Percentiles rank a stretch among this genome's conserved stretches.
Evolutionary conservation across 2,329 filamentous ascomycete genomes (phyloP).

Genomic region (Botrytis fragariae): DNA sequence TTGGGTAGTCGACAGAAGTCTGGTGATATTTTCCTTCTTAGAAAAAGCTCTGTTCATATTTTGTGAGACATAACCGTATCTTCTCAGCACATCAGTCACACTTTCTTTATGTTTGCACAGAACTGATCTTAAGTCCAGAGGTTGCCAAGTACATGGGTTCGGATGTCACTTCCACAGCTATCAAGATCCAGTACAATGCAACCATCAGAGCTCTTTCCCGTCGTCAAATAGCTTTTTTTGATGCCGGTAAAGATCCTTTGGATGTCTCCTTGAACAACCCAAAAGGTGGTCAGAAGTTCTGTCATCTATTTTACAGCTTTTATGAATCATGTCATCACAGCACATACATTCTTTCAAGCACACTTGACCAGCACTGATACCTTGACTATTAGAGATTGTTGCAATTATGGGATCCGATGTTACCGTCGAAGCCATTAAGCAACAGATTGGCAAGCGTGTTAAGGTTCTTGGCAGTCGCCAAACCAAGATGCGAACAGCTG

Average conservation of each 20-base stretch:
- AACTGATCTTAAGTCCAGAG: slow-evolving; percentile 6
- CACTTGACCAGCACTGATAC: neutral
- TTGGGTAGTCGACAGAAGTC: neutral
- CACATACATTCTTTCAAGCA: neutral
- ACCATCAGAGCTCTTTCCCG: slow-evolving; percentile 52
- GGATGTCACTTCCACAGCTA: slow-evolving; percentile 28
- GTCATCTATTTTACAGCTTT: neutral
- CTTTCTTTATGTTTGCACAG: neutral
- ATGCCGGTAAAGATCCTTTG: slow-evolving; percentile 44
- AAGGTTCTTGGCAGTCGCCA: slow-evolving; percentile 53
- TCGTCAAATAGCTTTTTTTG: slow-evolving; percentile 46
- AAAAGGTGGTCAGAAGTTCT: neutral
- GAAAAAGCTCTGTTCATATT: neutral
- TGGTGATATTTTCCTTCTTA: neutral
- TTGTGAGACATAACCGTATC: neutral
- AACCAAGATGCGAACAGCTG: slow-evolving; percentile 44
- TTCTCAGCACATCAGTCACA: neutral
- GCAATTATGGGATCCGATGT: slow-evolving; percentile 30
- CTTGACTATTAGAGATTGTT: slow-evolving; percentile 21
- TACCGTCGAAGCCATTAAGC: slow-evolving; percentile 28
- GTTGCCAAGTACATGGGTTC: slow-evolving; percentile 29
- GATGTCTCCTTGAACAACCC: slow-evolving; percentile 17
- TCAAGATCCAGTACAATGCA: slow-evolving; percentile 28
- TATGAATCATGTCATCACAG: neutral
- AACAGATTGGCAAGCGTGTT: slow-evolving; percentile 38